Evolutionary conservation across 2,329 filamentous ascomycete genomes (phyloP).

Genomic region (Aspergillus texensis): DNA sequence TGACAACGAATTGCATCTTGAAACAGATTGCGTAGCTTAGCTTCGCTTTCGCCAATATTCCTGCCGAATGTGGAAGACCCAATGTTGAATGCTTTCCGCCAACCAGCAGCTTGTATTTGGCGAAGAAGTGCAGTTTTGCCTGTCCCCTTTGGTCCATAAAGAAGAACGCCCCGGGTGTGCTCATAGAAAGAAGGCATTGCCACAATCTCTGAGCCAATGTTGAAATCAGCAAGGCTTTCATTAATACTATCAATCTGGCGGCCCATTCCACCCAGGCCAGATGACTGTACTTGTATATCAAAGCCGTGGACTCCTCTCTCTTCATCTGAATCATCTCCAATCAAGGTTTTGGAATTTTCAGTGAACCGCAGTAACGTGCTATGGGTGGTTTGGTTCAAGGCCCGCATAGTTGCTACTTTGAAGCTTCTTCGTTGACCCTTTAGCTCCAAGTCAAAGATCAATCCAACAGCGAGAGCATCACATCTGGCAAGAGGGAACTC

Average conservation of each 20-base stretch:
- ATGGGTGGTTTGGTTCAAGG: constrained; percentile 43
- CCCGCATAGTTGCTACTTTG: constrained; percentile 58
- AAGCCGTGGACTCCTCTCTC: constrained; percentile 14
- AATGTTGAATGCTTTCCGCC: constrained; percentile 66
- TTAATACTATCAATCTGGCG: constrained; percentile 69
- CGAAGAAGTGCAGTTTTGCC: constrained; percentile 79
- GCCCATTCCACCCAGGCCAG: constrained; percentile 68
- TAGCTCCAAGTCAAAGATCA: constrained; percentile 67
- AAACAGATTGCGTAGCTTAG: constrained; percentile 68
- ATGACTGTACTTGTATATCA: constrained; percentile 38
- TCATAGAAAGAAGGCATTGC: constrained; percentile 46
- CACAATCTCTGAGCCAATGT: constrained; percentile 30
- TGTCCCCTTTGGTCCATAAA: constrained; percentile 81
- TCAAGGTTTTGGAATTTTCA: constrained; percentile 34
- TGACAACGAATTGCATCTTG: constrained; percentile 67
- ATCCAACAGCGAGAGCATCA: constrained; percentile 70
- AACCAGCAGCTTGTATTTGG: constrained; percentile 67
- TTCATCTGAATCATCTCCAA: constrained; percentile 30
- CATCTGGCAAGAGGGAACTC: constrained; percentile 54
- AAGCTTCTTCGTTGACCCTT: constrained; percentile 65
- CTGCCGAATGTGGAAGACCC: constrained; percentile 36
- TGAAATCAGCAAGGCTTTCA: constrained; percentile 62
- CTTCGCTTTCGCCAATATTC: constrained; percentile 47
- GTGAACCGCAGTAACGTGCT: constrained; percentile 41
- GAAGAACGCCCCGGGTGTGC: constrained; percentile 63